Evolutionary conservation across 2,329 filamentous ascomycete species (phyloP).

Genomic region (Apiospora koreana): DNA sequence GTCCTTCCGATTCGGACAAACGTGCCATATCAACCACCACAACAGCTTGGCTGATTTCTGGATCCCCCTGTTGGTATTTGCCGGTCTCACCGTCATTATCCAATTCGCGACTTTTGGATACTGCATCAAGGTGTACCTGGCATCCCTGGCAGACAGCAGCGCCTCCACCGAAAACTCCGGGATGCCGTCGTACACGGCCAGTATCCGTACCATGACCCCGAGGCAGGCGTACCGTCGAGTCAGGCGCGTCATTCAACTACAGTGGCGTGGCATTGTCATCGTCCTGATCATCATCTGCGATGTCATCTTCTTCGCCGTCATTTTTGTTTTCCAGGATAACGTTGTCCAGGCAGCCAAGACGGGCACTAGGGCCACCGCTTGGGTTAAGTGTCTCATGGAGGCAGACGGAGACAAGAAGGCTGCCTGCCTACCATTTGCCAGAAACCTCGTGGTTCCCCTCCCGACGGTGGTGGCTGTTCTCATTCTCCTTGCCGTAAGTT

Average conservation of each 20-base stretch:
- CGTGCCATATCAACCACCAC: conserved; percentile 92
- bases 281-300: conserved; percentile 88
- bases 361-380: conserved; percentile 57
- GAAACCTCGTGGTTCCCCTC: conserved; percentile 68
- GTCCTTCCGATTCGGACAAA: conserved; percentile 87
- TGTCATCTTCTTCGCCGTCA: conserved; percentile 89
- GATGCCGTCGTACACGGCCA: conserved; percentile 74
- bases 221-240: conserved; percentile 87
- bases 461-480: conserved; percentile 79
- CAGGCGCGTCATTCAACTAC: conserved; percentile 81
- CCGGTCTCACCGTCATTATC: conserved; percentile 64
- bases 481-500: conserved; percentile 74
- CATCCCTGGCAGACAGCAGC: conserved; percentile 74
- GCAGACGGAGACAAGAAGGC: conserved; percentile 59
- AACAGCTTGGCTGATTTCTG: conserved; percentile 85
- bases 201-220: conserved; percentile 75
- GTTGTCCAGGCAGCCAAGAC: conserved; percentile 62
- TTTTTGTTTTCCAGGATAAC: conserved; percentile 87
- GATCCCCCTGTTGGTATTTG: conserved; percentile 75
- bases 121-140: conserved; percentile 92
- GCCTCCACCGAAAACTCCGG: conserved; percentile 70
- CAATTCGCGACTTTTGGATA: conserved; percentile 76
- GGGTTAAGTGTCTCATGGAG: conserved; percentile 70
- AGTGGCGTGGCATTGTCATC: conserved; percentile 91
- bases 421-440: conserved; percentile 63